A percentile compares a stretch with the other conserved stretches of the same genome.
These are phyloP conservation scores for Periconia macrospinosa DNA, from an alignment of 2,329 filamentous ascomycete species.

Conservation along the genomic window DNA sequence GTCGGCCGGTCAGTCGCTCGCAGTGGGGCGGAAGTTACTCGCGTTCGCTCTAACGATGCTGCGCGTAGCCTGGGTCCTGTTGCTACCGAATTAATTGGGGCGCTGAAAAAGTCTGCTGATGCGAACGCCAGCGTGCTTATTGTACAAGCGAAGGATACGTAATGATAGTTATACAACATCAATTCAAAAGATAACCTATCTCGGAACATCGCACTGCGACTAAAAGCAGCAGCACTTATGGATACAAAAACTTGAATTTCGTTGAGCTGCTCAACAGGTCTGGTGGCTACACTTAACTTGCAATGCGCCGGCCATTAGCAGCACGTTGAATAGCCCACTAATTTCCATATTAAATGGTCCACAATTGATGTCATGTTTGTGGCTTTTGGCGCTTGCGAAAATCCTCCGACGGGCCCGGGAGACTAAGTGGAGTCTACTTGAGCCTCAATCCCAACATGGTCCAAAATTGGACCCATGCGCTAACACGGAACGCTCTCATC, in stretches of 20 bases:
- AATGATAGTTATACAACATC: background rate
- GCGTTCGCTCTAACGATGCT: background rate
- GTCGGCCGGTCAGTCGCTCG: background rate
- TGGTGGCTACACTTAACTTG: too few relatives aligned
- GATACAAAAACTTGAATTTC: too few relatives aligned
- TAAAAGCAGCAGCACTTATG: too few relatives aligned
- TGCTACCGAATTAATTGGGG: background rate
- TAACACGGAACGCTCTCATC: background rate
- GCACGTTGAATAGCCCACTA: background rate
- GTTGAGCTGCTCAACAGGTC: too few relatives aligned
- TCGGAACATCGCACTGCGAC: too few relatives aligned
- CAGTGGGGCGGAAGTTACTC: background rate
- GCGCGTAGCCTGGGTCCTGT: background rate
- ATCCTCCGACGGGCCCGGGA: background rate
- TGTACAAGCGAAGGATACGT: background rate
- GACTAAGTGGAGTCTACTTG: background rate
- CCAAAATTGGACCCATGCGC: background rate
- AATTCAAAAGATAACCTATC: too few relatives aligned
- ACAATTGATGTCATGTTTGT: background rate
- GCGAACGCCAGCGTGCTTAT: background rate
- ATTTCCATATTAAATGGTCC: background rate
- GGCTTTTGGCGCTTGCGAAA: background rate
- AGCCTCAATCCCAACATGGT: background rate
- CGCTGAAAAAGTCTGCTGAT: background rate
- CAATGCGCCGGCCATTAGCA: too few relatives aligned